Conservation (phyloP, 352 stramenopile species). For the Phytophthora pseudosyringae region DNA sequence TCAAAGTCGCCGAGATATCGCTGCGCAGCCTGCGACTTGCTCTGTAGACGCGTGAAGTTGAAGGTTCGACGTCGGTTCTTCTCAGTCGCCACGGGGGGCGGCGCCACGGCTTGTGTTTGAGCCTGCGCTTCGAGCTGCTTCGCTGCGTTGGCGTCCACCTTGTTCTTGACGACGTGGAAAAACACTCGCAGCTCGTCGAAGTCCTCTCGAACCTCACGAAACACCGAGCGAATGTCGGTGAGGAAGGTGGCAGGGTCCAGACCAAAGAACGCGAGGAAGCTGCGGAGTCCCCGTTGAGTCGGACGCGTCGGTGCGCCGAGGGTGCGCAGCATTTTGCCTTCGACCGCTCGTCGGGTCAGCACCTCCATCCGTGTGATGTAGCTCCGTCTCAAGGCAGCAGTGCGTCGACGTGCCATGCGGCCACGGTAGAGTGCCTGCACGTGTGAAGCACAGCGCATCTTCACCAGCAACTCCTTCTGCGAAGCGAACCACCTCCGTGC, state of each 20-base stretch:
- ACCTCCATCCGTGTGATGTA: slow-evolving; percentile 85
- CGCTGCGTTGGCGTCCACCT: slow-evolving; percentile 51
- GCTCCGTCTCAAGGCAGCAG: slow-evolving; percentile 70
- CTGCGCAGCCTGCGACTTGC: slow-evolving; percentile 57
- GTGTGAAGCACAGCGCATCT: slow-evolving; percentile 54
- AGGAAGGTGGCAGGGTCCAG: slow-evolving; percentile 81
- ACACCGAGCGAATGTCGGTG: slow-evolving; percentile 62
- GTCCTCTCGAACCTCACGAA: slow-evolving; percentile 75
- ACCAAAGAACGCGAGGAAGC: slow-evolving; percentile 78
- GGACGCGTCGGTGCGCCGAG: slow-evolving; percentile 63
- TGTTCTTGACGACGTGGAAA: slow-evolving; percentile 63
- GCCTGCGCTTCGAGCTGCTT: slow-evolving; percentile 27
- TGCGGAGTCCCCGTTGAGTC: slow-evolving; percentile 65
- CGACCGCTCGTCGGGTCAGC: slow-evolving; percentile 57
- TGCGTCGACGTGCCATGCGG: slow-evolving; percentile 66
- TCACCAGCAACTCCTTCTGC: slow-evolving; percentile 58
- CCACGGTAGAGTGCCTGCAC: slow-evolving; percentile 80
- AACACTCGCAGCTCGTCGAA: slow-evolving; percentile 70
- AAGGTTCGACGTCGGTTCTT: slow-evolving; percentile 26
- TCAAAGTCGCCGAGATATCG: slow-evolving; percentile 69
- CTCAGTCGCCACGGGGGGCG: neutral
- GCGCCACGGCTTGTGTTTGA: slow-evolving; percentile 8
- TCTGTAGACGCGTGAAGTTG: slow-evolving; percentile 33
- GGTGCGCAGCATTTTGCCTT: slow-evolving; percentile 66
- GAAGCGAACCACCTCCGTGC: slow-evolving; percentile 56